These are phyloP conservation scores for Nyssa sinensis DNA, from an alignment of 148 eudicot species.

Conservation along the genomic window DNA sequence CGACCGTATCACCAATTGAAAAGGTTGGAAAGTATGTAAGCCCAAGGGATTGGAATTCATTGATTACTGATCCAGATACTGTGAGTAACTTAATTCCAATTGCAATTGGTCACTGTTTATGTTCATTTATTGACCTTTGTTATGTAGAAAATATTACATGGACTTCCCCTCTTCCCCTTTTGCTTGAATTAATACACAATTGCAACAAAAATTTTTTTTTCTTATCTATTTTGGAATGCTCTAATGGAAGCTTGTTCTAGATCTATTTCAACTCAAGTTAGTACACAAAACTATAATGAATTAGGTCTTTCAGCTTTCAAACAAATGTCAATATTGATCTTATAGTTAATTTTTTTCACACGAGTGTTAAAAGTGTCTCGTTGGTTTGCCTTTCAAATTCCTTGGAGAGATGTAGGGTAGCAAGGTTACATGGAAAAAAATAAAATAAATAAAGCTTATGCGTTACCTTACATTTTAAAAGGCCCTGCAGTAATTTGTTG, in stretches of 20 bases:
- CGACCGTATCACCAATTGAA: constrained; percentile 78
- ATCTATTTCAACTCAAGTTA: not conserved
- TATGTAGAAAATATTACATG: not conserved
- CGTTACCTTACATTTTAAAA: not conserved
- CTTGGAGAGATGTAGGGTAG: not conserved
- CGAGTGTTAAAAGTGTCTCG: not conserved
- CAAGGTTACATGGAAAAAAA: not conserved
- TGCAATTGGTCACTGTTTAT: not conserved
- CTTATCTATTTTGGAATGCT: not conserved
- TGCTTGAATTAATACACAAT: not conserved
- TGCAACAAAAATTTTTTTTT: not conserved
- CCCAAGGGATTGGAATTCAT: constrained; percentile 79
- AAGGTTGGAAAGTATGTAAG: constrained; percentile 84
- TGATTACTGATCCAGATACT: constrained; percentile 82
- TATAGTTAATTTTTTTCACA: not conserved
- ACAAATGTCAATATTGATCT: too few relatives aligned
- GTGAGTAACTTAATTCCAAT: constrained; percentile 38
- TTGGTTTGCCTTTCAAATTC: not conserved
- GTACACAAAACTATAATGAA: not conserved
- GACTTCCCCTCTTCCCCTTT: not conserved
- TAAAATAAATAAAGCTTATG: not conserved
- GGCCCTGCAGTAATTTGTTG: not conserved
- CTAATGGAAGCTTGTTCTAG: not conserved
- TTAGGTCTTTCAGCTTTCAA: not conserved
- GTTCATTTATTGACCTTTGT: not conserved